Evolutionary conservation across 306 rosid species (phyloP), one percentile per base, ranked within the genome.

Genomic region (Phaseolus lunatus): DNA sequence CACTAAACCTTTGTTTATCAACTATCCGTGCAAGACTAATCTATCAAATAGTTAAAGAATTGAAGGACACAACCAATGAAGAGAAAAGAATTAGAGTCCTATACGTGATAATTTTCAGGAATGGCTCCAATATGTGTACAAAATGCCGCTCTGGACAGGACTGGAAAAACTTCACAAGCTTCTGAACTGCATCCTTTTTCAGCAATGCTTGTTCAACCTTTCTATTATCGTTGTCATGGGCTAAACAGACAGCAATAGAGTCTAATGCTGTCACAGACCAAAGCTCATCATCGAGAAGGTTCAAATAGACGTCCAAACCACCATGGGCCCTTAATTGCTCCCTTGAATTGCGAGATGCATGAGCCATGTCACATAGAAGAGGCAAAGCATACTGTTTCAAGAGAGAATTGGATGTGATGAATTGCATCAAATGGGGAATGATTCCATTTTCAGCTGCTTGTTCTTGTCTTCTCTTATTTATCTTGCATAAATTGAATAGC

Each of bases 391-490:
- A 78, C 79, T 86, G 93, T 83, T 88, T 92, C 87, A 96, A 83
- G 44, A 91, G 98, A 85, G 99, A 96, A 82, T 92, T 87, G 22
- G 91, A 96, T 70, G 92, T 94, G 66, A 96, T 89, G 80, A 92
- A 91, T 73, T 78, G 97, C 99, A 96, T 92, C 52, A 96, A 85
- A 77, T 96, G 99, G 75, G 99, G 99, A 85, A 96, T 96, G 65
- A 96, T 92, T 87, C 99, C 99, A 92, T 91, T 96, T 90, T 96
- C 99, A 72, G 98, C 98, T 59, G 99, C 99, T 61, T 92, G 96
- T 82, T 96, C 99, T 76, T 96, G 99, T 72, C 99, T 96, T 87
- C 99, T 89, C 89, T 96, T 96, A 85, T 96, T 96, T 86, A 96
- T 92, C 86, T 96, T 96, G 90, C 99, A 96, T 81, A 96, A 85